Evolutionary conservation across 768 basidiomycete species (phyloP), one percentile per base, ranked within the genome.

Genomic region (Phylloporus arenicola): DNA sequence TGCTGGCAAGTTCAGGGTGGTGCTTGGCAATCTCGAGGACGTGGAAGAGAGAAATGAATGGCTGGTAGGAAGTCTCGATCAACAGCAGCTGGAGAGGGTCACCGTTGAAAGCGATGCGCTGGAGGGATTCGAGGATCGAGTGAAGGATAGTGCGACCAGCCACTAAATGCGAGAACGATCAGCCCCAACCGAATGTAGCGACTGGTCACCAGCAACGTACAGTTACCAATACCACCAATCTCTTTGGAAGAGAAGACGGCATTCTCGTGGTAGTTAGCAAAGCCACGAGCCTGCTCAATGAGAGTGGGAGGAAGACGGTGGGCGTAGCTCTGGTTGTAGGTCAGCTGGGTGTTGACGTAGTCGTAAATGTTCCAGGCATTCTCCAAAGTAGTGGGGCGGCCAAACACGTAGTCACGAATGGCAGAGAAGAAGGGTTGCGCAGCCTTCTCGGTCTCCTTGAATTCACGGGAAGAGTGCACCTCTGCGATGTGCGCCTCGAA

Each of bases 41-140:
- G 64, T 83, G 80, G 80, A 93, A 86, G 67, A 93, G 76, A 4
- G 88, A 91, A 61, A 92, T 83, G 79, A 94, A 90, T 13, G 91
- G 84, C 68, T 92, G 91, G 75, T 93, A 93, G 55, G 88, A 87
- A 14, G 84, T 83, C 70, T 88, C 81, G 57, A 89, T 75, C 57
- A 91, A 65, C 68, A 85, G 74, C 70, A 93, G 78, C 60, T 88
- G 84, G 45, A 92, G 80, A 40, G 88, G 84, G 70, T 89, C 84
- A 54, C 78, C 81, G 59, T 84, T 82, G 75, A 83, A 88, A 40
- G 86, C 80, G 65, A 94, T 84, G 60, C 82, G 83, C 62, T 86
- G 80, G 48, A 93, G 78, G 10, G 88, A 81, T 47, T 60, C 69
- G 45, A 92, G 71, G 68, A 94, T 74, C 24, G 84, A 81, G 64